phyloP scores from a whole-genome alignment of 208 protist genomes.

The Phytomonas francai region DNA sequence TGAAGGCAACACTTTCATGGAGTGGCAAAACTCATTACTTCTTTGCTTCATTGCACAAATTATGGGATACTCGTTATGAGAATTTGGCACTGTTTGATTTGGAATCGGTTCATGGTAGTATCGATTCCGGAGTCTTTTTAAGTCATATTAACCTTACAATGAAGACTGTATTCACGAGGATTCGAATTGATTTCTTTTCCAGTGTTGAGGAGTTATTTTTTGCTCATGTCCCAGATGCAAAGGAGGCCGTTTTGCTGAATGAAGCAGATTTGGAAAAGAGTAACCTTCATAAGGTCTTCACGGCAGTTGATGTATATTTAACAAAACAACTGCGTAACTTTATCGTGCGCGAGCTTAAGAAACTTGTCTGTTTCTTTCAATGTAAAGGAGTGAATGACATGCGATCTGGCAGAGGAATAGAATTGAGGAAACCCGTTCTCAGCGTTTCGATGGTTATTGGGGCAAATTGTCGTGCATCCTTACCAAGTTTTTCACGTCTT shows the following conservation, averaged over 20 bases:
- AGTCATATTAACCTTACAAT: constrained; percentile 41
- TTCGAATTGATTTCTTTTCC: constrained; percentile 80
- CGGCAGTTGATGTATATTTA: constrained; percentile 67
- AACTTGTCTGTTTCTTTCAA: constrained; percentile 55
- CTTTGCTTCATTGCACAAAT: constrained; percentile 41
- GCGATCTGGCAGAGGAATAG: not conserved
- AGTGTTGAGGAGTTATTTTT: constrained; percentile 75
- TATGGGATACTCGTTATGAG: constrained; percentile 55
- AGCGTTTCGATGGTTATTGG: too few species aligned
- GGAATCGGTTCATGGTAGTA: constrained; percentile 20
- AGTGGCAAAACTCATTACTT: constrained; percentile 31
- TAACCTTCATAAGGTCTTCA: constrained; percentile 50
- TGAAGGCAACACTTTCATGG: constrained; percentile 29
- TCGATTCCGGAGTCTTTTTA: constrained; percentile 45
- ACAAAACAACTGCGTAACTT: constrained; percentile 40
- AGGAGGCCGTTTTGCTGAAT: constrained; percentile 26
- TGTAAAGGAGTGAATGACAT: constrained; percentile 15
- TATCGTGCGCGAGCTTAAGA: constrained; percentile 42
- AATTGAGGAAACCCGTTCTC: too few species aligned
- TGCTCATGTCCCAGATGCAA: constrained; percentile 24
- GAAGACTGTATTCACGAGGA: constrained; percentile 51
- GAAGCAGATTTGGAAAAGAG: constrained; percentile 31
- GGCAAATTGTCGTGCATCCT: constrained; percentile 32
- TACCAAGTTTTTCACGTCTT: constrained; percentile 48
- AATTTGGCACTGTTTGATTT: constrained; percentile 49